These are phyloP conservation scores for Yamadazyma scolyti DNA, from an alignment of 805 yeast genomes.

Conservation along the genomic window DNA sequence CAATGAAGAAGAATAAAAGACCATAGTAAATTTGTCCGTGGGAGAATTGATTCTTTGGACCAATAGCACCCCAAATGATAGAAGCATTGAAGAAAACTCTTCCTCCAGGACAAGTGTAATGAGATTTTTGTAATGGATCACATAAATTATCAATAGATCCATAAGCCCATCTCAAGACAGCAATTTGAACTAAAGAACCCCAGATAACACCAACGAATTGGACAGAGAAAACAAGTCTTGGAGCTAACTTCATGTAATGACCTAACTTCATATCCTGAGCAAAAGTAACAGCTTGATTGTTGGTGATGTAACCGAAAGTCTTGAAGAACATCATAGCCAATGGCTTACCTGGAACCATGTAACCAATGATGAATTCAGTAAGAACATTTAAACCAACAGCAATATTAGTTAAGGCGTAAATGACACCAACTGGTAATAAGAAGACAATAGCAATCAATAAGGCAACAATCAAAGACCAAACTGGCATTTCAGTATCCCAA, in stretches of 20 bases:
- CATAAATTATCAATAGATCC: slow-evolving; percentile 33
- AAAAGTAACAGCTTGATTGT: slow-evolving; percentile 45
- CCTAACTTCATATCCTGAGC: slow-evolving; percentile 47
- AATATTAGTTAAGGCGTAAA: slow-evolving; percentile 27
- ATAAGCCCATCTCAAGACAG: slow-evolving; percentile 41
- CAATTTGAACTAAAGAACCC: slow-evolving; percentile 38
- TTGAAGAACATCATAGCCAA: slow-evolving; percentile 46
- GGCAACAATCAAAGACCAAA: slow-evolving; percentile 38
- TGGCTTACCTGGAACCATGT: slow-evolving; percentile 47
- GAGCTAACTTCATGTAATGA: slow-evolving; percentile 41
- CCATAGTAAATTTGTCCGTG: slow-evolving; percentile 20
- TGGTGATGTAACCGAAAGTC: slow-evolving; percentile 46
- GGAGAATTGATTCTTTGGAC: slow-evolving; percentile 15
- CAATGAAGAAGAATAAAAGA: slow-evolving; percentile 34
- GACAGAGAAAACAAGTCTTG: slow-evolving; percentile 37
- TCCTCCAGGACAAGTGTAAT: slow-evolving; percentile 42
- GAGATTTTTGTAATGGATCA: slow-evolving; percentile 19
- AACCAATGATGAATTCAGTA: slow-evolving; percentile 40
- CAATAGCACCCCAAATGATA: slow-evolving; percentile 41
- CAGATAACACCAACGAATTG: slow-evolving; percentile 43
- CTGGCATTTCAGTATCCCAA: slow-evolving; percentile 42
- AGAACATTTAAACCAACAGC: slow-evolving; percentile 33
- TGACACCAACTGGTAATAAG: slow-evolving; percentile 38
- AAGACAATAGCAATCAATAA: slow-evolving; percentile 35
- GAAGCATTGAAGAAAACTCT: slow-evolving; percentile 40